Conservation (phyloP, 2,329 filamentous ascomycete species). For the Paraphaeosphaeria sporulosa region DNA sequence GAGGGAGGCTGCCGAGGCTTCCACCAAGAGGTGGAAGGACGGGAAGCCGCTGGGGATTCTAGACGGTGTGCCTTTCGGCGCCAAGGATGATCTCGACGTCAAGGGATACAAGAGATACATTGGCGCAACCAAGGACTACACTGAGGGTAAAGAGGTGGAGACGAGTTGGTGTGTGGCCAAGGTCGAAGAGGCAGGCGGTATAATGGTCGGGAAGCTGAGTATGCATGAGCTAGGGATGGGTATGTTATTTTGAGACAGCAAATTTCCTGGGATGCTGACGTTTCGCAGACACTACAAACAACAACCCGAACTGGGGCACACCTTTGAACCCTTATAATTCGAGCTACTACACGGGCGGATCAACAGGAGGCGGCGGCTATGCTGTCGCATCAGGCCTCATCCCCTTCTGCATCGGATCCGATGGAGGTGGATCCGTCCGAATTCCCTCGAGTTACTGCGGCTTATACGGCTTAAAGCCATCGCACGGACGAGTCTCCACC, state of each 20-base stretch:
- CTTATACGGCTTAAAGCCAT: slow-evolving; percentile 81
- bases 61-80: slow-evolving; percentile 82
- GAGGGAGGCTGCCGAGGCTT: slow-evolving; percentile 73
- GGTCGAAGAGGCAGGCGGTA: slow-evolving; percentile 76
- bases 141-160: slow-evolving; percentile 54
- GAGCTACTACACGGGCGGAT: slow-evolving; percentile 80
- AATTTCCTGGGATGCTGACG: slow-evolving; percentile 9
- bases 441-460: slow-evolving; percentile 80
- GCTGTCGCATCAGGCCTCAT: slow-evolving; percentile 73
- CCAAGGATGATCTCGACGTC: slow-evolving; percentile 82
- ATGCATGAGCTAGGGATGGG: slow-evolving; percentile 84
- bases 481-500: slow-evolving; percentile 71
- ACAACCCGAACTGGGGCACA: slow-evolving; percentile 78
- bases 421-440: slow-evolving; percentile 78
- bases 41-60: slow-evolving; percentile 72
- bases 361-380: slow-evolving; percentile 79
- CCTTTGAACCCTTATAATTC: slow-evolving; percentile 80
- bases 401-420: slow-evolving; percentile 74
- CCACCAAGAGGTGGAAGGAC: slow-evolving; percentile 73
- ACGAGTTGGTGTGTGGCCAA: slow-evolving; percentile 76
- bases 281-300: slow-evolving; percentile 74
- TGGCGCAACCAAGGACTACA: slow-evolving; percentile 69
- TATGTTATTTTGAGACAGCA: slow-evolving; percentile 34
- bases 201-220: slow-evolving; percentile 77
- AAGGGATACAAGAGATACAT: slow-evolving; percentile 73